phyloP scores from a whole-genome alignment of 2,329 filamentous ascomycete species.

The Penicillium sp. region DNA sequence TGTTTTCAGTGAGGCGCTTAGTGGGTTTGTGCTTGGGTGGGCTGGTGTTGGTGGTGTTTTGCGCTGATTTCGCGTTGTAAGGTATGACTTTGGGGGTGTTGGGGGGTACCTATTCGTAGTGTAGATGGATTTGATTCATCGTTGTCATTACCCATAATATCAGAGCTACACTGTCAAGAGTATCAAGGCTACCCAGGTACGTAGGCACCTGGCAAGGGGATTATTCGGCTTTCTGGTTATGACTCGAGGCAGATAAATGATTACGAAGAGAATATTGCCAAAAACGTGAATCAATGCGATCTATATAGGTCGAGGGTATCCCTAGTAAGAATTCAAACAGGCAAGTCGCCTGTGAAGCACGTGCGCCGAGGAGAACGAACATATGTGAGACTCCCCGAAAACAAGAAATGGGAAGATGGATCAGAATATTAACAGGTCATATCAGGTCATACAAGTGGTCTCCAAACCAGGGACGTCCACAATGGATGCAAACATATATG shows the following conservation, averaged over 20 bases:
- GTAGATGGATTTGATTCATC: no score
- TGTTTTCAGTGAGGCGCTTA: conserved; percentile 45
- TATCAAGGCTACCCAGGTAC: neutral
- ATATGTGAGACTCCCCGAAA: neutral
- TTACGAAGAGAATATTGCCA: neutral
- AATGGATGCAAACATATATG: conserved; percentile 14
- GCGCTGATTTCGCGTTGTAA: conserved; percentile 29
- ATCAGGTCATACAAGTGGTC: conserved; percentile 18
- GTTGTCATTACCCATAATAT: no score
- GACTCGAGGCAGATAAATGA: neutral
- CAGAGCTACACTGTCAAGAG: no score
- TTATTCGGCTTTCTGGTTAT: neutral
- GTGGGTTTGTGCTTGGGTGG: conserved; percentile 48
- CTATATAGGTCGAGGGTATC: neutral
- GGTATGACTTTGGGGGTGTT: neutral
- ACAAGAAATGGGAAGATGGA: neutral
- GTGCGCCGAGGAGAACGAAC: neutral
- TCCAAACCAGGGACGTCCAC: conserved; percentile 22
- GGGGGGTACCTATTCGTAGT: no score
- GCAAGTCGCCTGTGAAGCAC: neutral
- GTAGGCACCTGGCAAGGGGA: no score
- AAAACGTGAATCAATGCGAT: neutral
- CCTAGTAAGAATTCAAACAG: neutral
- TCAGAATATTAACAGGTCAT: conserved; percentile 21
- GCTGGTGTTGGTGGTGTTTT: conserved; percentile 47